Conservation (phyloP, 2,329 filamentous ascomycete species). For the Aspergillus sp. region DNA sequence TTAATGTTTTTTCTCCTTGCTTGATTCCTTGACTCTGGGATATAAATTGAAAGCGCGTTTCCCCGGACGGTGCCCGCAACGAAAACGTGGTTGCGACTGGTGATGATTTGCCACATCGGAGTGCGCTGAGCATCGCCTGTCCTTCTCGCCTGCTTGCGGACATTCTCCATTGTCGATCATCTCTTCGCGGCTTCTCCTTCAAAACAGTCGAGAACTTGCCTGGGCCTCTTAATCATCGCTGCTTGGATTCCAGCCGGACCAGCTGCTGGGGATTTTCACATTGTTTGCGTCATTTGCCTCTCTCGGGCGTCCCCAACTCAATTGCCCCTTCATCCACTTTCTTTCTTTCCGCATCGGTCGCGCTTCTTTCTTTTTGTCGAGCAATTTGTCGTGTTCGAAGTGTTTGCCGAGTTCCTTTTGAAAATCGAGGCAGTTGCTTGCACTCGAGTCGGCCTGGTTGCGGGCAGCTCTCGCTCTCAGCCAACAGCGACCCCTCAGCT, state of each 20-base stretch:
- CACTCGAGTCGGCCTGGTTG: constrained; percentile 1
- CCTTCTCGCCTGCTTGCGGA: background rate
- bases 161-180: constrained; percentile 1
- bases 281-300: constrained; percentile 23
- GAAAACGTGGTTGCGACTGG: background rate
- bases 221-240: background rate
- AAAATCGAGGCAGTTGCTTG: background rate
- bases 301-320: constrained; percentile 1
- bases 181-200: background rate
- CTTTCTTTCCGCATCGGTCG: background rate
- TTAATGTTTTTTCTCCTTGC: background rate
- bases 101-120: constrained; percentile 1
- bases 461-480: constrained; percentile 6
- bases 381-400: background rate
- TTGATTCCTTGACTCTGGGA: background rate
- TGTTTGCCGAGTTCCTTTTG: background rate
- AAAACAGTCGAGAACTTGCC: background rate
- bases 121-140: background rate
- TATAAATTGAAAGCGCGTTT: background rate
- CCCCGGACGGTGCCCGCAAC: background rate
- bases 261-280: constrained; percentile 11
- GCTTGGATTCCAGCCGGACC: background rate
- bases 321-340: background rate
- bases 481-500: constrained; percentile 13
- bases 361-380: background rate